phyloP scores from a whole-genome alignment of 2,329 filamentous ascomycete genomes.

The Thielaviopsis ethacetica region DNA sequence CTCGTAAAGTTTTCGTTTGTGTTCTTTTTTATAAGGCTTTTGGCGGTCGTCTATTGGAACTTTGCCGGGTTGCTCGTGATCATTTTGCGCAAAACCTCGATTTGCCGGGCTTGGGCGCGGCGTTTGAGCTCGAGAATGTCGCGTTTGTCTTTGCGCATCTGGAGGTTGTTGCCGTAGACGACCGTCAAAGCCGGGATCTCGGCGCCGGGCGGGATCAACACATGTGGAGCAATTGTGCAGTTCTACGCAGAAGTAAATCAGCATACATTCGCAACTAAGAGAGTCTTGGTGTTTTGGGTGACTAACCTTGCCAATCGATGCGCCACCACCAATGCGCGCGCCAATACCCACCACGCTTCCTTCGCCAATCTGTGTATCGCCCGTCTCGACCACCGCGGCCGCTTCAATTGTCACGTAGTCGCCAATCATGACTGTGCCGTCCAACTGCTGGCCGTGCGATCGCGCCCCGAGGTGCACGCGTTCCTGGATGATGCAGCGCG shows the following conservation, averaged over 20 bases:
- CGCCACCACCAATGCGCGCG: slow-evolving; percentile 41
- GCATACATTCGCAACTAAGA: slow-evolving; percentile 8
- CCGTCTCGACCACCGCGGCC: slow-evolving; percentile 42
- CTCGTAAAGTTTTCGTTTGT: neutral
- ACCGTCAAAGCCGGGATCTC: slow-evolving; percentile 51
- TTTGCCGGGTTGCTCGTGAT: slow-evolving; percentile 47
- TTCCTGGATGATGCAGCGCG: slow-evolving; percentile 71
- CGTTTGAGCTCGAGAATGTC: slow-evolving; percentile 47
- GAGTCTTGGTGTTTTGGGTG: neutral
- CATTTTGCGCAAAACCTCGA: slow-evolving; percentile 49
- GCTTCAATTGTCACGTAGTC: slow-evolving; percentile 48
- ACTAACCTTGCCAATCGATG: slow-evolving; percentile 44
- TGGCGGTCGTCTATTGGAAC: slow-evolving; percentile 15
- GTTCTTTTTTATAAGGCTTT: neutral
- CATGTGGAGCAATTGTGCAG: slow-evolving; percentile 53
- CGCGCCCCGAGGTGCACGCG: slow-evolving; percentile 36
- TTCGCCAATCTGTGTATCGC: slow-evolving; percentile 44
- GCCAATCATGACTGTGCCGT: slow-evolving; percentile 37
- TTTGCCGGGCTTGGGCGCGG: slow-evolving; percentile 48
- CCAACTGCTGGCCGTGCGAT: slow-evolving; percentile 13
- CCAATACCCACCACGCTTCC: slow-evolving; percentile 44
- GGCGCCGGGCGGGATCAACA: slow-evolving; percentile 39
- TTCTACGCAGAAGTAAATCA: slow-evolving; percentile 30
- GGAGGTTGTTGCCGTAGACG: slow-evolving; percentile 46
- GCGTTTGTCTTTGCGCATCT: slow-evolving; percentile 38